A percentile compares a stretch with the other conserved stretches of the same genome.
These are phyloP conservation scores for Thermothelomyces thermophilus DNA, from an alignment of 2,329 filamentous ascomycete species.

Conservation along the genomic window DNA sequence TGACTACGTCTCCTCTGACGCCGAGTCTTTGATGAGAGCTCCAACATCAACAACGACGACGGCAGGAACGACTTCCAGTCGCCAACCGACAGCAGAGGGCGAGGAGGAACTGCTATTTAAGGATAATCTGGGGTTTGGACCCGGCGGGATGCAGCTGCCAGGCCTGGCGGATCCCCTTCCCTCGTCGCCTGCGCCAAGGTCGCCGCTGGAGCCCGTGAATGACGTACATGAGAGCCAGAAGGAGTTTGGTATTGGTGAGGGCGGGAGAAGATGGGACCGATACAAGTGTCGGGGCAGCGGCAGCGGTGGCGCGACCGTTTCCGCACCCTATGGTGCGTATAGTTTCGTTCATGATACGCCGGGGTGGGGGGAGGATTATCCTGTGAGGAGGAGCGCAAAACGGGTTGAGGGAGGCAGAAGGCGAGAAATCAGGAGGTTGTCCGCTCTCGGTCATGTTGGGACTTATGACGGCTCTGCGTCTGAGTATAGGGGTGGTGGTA, in stretches of 20 bases:
- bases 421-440: no score
- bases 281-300: no score
- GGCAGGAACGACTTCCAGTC: conserved; percentile 7
- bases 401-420: no score
- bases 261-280: not conserved
- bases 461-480: no score
- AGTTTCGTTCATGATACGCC: no score
- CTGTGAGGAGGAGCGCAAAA: not conserved
- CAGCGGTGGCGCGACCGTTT: no score
- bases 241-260: not conserved
- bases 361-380: not conserved
- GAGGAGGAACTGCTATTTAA: conserved; percentile 35
- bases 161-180: conserved; percentile 27
- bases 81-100: conserved; percentile 25
- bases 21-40: conserved; percentile 28
- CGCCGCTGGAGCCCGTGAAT: not conserved
- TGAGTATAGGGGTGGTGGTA: no score
- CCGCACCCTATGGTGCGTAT: no score
- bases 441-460: no score
- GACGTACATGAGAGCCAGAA: no score
- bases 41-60: not conserved
- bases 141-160: conserved; percentile 31
- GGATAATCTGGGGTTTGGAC: conserved; percentile 30
- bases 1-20: conserved; percentile 35
- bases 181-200: not conserved